Conservation (phyloP, 257 asterid genomes). For the Solanum microdontum region DNA sequence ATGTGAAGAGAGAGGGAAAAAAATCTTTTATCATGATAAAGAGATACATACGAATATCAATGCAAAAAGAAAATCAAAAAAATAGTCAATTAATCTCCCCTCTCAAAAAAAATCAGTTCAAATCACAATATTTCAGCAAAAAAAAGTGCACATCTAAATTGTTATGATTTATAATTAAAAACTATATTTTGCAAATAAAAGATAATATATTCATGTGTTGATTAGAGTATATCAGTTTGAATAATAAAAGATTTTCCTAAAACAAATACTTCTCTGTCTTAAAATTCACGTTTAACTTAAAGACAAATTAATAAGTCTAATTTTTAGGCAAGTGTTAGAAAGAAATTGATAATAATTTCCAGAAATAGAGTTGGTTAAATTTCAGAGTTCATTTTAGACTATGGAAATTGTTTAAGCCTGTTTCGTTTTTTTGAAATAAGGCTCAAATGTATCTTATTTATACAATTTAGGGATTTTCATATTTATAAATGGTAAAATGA, state of each 20-base stretch:
- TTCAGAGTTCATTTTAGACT: background rate
- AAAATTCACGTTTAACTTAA: background rate
- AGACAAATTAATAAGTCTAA: background rate
- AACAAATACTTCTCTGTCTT: background rate
- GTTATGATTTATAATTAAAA: too few relatives aligned
- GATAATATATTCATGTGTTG: background rate
- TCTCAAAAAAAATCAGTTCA: too few relatives aligned
- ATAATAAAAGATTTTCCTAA: background rate
- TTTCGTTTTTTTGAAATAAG: background rate
- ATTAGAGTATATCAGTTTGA: background rate
- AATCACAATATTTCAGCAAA: too few relatives aligned
- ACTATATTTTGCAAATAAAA: too few relatives aligned
- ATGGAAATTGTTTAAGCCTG: background rate
- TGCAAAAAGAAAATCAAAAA: too few relatives aligned
- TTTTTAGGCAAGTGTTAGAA: background rate
- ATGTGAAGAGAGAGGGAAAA: too few relatives aligned
- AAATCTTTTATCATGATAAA: too few relatives aligned
- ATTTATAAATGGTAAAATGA: background rate
- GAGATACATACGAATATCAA: too few relatives aligned
- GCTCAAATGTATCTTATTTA: background rate
- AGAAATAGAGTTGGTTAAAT: background rate
- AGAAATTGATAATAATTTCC: background rate
- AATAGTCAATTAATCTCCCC: too few relatives aligned
- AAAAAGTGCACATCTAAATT: too few relatives aligned
- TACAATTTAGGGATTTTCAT: background rate